Conservation (phyloP, 352 stramenopile genomes). For the Bremia lactucae region DNA sequence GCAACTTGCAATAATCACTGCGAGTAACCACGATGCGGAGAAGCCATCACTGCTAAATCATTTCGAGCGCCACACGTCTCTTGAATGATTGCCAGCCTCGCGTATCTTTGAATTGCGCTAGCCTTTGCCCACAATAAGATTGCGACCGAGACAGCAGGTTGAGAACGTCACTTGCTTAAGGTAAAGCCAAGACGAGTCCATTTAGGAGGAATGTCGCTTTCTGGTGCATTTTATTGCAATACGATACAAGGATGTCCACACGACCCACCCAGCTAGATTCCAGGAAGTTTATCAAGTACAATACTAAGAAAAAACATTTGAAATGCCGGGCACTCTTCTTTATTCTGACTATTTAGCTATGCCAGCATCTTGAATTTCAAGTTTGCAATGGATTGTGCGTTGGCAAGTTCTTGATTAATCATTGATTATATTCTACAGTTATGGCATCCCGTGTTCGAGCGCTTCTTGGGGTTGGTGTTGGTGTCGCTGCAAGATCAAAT, state of each 20-base stretch:
- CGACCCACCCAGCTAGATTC: too few relatives aligned
- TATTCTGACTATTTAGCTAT: neutral
- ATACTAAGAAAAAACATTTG: too few relatives aligned
- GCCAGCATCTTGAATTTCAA: neutral
- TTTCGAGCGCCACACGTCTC: slow-evolving; percentile 69
- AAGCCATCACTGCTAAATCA: slow-evolving; percentile 81
- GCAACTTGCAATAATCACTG: slow-evolving; percentile 82
- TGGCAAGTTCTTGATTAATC: neutral
- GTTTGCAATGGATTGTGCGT: neutral
- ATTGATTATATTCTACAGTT: too few relatives aligned
- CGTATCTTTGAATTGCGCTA: slow-evolving; percentile 45
- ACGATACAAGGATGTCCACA: slow-evolving; percentile 60
- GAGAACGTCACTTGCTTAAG: slow-evolving; percentile 58
- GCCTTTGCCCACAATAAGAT: slow-evolving; percentile 78
- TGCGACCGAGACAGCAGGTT: slow-evolving; percentile 47
- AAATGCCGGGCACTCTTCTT: too few relatives aligned
- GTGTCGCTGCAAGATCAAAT: too few relatives aligned
- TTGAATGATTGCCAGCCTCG: slow-evolving; percentile 63
- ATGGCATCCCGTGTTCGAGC: neutral
- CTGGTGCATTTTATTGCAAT: too few relatives aligned
- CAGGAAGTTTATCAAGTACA: slow-evolving; percentile 45
- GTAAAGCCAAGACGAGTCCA: too few relatives aligned
- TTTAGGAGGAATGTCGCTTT: too few relatives aligned
- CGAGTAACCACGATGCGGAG: slow-evolving; percentile 64
- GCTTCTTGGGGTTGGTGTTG: too few relatives aligned